Evolutionary conservation across 345 rosid genomes (phyloP), one percentile per base, ranked within the genome.

Genomic region (Eucalyptus pauciflora): DNA sequence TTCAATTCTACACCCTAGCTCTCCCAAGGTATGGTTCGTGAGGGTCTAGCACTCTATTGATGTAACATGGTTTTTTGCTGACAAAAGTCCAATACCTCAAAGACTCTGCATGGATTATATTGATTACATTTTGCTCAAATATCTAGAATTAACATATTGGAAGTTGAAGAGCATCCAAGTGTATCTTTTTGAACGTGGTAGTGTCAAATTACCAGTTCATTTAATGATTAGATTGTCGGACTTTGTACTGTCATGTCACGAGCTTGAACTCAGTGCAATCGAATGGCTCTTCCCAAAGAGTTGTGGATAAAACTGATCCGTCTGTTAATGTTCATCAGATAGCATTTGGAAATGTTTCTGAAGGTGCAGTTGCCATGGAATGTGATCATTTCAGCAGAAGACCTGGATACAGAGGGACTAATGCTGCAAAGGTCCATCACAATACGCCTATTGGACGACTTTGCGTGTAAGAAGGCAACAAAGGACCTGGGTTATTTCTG

Each of bases 291-390:
- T 76, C 5, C 83, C 4, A 20, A 76, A 37, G 43, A 76, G 83
- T 37, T 37, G 48, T 22, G 1, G 83, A 41, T 41, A 20, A 76
- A 76, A 76, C 85, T 76, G 85, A 76, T 76, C 85, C 48, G 0
- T 76, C 48, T 41, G 85, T 76, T 76, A 76, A 76, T 76, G 48
- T 43, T 76, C 48, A 41, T 76, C 85, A 76, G 85, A 76, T 76
- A 91, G 86, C 76, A 54, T 31, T 87, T 31, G 80, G 89, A 51
- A 41, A 96, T 96, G 99, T 96, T 91, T 90, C 96, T 98, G 89
- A 92, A 97, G 91, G 97, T 94, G 49, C 88, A 93, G 92, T 37
- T 96, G 89, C 95, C 96, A 1, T 97, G 98, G 99, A 95, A 98
- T 89, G 97, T 95, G 33, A 93, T 96, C 83, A 92, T 96, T 85